Evolutionary conservation across 306 rosid genomes (phyloP), one percentile per base, ranked within the genome.

Genomic region (Neltuma alba): DNA sequence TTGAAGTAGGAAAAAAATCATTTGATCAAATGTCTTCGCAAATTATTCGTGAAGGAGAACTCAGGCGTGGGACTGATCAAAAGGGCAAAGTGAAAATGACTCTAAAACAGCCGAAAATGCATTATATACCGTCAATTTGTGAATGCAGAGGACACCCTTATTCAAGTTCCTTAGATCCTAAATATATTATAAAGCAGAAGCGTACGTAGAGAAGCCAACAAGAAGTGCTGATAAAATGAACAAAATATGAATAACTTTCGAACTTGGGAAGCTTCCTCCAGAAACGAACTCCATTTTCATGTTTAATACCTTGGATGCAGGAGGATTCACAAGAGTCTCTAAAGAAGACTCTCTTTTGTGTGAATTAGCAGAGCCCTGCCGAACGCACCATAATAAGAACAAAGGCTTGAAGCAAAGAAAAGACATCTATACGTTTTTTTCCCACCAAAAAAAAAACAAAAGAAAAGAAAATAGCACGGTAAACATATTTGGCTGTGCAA

Each of bases 251-350:
- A 44, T n/a, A 41, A 11, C 1, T 9, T 1, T 44, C 0, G 4
- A 2, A 11, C 2, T 13, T 44, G 23, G 9, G 1, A 62, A 62
- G 34, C 11, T 11, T 13, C 18, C 48, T 44, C 11, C 15, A 44
- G n/a, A 52, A 52, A 7, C 0, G 60, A 52, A 52, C 27, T n/a
- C 27, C 10, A 52, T 10, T 40, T 37, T 25, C 0, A 77, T 65
- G 36, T 16, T 71, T 61, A 60, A 68, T 74, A 86, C 87, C 89
- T 86, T 80, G 40, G 76, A 77, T 34, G 80, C 70, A 77, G 79
- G 47, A 69, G 66, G 48, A 38, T 54, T 76, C 31, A 16, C 79
- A 52, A 61, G 77, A 30, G 55, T 42, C 30, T 34, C 75, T 33
- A 74, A 62, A 41, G 67, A 34, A 38, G 85, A 77, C 41, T 62